Evolutionary conservation across 2,329 filamentous ascomycete genomes (phyloP).

Genomic region (Talaromyces sp.): DNA sequence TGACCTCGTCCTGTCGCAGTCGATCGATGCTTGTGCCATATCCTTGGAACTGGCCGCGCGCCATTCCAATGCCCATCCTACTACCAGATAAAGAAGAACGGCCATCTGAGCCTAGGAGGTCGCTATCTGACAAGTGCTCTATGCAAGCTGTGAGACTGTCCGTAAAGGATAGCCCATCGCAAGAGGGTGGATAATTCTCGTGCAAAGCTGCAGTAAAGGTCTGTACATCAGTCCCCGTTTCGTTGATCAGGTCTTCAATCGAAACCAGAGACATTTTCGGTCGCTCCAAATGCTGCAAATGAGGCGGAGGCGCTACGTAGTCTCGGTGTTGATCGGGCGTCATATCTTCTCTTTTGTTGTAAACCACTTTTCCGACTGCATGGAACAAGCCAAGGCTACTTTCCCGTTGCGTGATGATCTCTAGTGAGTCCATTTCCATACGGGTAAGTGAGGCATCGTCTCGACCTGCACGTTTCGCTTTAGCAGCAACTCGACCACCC

Average conservation of each 20-base stretch:
- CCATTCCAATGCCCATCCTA: conserved; percentile 50
- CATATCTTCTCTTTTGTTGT: conserved; percentile 77
- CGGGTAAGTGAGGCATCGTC: conserved; percentile 54
- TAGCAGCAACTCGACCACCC: conserved; percentile 67
- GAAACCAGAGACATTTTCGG: conserved; percentile 61
- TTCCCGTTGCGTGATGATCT: conserved; percentile 79
- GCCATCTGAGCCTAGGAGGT: conserved; percentile 72
- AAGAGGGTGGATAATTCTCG: conserved; percentile 89
- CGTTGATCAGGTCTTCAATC: conserved; percentile 77
- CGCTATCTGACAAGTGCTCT: conserved; percentile 78
- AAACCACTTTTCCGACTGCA: conserved; percentile 89
- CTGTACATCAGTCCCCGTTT: conserved; percentile 84
- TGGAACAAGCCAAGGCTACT: conserved; percentile 92
- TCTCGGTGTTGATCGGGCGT: conserved; percentile 30
- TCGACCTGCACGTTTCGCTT: conserved; percentile 54
- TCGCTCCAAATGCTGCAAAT: conserved; percentile 54
- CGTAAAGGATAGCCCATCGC: conserved; percentile 60
- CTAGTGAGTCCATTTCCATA: conserved; percentile 72
- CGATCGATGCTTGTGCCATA: conserved; percentile 62
- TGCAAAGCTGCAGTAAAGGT: conserved; percentile 88
- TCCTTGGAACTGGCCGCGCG: conserved; percentile 46
- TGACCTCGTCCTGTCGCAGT: conserved; percentile 87
- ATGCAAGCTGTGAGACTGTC: conserved; percentile 82
- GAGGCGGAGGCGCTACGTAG: conserved; percentile 55
- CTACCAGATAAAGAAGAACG: conserved; percentile 22